phyloP scores from a whole-genome alignment of 2,329 filamentous ascomycete species.

The Waltergamsia citrina region DNA sequence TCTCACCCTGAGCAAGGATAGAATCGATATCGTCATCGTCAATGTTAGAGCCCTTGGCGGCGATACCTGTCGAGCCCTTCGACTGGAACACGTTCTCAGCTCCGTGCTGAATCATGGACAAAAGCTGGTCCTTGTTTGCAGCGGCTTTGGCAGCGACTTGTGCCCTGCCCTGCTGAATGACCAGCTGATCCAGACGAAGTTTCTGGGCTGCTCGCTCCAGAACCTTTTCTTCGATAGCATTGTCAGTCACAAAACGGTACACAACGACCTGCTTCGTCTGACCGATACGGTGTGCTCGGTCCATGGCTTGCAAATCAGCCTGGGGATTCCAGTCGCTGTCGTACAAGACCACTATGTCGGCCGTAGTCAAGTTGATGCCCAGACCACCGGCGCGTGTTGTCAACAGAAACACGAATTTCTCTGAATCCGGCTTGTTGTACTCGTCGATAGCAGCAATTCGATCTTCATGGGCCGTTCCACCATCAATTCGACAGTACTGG shows the following conservation, averaged over 20 bases:
- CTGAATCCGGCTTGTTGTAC: conserved; percentile 91
- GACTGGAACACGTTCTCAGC: conserved; percentile 87
- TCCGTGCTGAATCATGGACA: conserved; percentile 98
- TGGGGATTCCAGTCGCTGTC: conserved; percentile 99
- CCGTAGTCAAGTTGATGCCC: conserved; percentile 91
- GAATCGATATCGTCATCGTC: conserved; percentile 84
- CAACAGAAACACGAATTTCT: conserved; percentile 93
- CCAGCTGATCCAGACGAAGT: conserved; percentile 87
- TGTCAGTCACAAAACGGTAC: conserved; percentile 94
- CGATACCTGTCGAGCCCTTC: conserved; percentile 56
- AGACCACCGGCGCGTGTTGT: conserved; percentile 93
- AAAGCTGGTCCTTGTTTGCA: conserved; percentile 88
- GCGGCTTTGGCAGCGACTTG: conserved; percentile 86
- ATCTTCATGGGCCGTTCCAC: conserved; percentile 92
- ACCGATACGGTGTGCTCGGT: conserved; percentile 94
- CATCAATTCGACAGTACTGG: conserved; percentile 96
- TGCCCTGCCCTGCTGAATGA: conserved; percentile 94
- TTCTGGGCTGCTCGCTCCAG: conserved; percentile 95
- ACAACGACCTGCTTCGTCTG: conserved; percentile 98
- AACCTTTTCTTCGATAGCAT: conserved; percentile 97
- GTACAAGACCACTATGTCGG: conserved; percentile 92
- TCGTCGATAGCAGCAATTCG: conserved; percentile 96
- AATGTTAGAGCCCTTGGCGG: conserved; percentile 52
- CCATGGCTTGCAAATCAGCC: conserved; percentile 97
- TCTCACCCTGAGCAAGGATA: conserved; percentile 78